Base-by-base conservation (phyloP, 305 asterid genomes). In the Fraxinus paxiana region DNA sequence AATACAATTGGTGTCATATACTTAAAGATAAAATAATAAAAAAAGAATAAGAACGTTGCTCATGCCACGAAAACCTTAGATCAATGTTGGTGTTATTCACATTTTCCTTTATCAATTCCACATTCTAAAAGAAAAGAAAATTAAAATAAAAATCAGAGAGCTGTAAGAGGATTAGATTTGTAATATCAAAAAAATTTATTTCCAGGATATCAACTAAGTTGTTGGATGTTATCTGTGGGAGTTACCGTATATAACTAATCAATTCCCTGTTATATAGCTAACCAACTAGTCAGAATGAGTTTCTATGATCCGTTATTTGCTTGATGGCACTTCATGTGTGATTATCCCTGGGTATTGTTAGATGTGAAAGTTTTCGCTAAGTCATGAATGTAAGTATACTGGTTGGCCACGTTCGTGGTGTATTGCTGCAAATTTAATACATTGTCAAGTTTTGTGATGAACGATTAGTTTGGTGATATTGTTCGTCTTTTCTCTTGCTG, bases 401-500 rank as follows among this genome's bases (percentile, higher is more conserved):
- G 63, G n/a, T 35, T 17, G 65, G 48, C 22, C 15, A 70, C 61
- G n/a, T 56, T 65, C 31, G 30, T 78, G 31, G 71, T 56, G 51
- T 82, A 74, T 67, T 34, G 63, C 7, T 76, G 81, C 75, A 22
- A 82, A 79, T 56, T 15, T 51, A 59, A 26, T 48, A 9, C 59
- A 7, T 72, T 20, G 56, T 48, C 75, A 15, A 74, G 74, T 73
- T 46, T 86, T 28, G 75, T 59, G 82, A 70, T 73, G 72, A 77
- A 70, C 35, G 30, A 73, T 83, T 70, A 30, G 37, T 69, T 84
- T 80, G 59, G 30, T 82, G 81, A 54, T 77, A 56, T 20, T 76
- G 54, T 28, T 69, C 63, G 77, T 46, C 71, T 80, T 81, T 75
- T 80, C n/a, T 83, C 84, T 78, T 83, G 77, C 76, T 82, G 81